A percentile compares a stretch with the other conserved stretches of the same genome.
Conservation (phyloP, 139 green algal genomes). For the Ulvella scutata region DNA sequence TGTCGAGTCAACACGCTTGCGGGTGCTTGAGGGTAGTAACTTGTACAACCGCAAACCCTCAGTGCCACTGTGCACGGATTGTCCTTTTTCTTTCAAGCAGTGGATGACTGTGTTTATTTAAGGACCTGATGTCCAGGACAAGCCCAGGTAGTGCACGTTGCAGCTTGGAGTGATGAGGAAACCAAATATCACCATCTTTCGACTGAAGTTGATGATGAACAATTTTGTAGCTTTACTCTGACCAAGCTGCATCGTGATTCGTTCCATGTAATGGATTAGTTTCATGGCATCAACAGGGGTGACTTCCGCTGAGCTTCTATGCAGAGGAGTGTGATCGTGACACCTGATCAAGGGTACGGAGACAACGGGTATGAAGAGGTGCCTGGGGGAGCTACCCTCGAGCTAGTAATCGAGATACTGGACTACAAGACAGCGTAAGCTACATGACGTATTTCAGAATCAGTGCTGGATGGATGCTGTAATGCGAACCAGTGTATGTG, state of each 20-base stretch:
- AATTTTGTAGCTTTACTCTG: neutral
- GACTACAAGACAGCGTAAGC: constrained; percentile 5
- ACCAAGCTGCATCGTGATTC: constrained; percentile 4
- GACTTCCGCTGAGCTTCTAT: neutral
- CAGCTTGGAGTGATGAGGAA: constrained; percentile 12
- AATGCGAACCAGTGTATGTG: too few species aligned
- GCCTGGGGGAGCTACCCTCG: constrained; percentile 26
- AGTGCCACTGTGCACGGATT: too few species aligned
- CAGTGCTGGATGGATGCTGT: too few species aligned
- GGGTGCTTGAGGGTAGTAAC: too few species aligned
- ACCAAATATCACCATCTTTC: constrained; percentile 6
- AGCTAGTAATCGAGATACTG: constrained; percentile 43
- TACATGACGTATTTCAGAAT: too few species aligned
- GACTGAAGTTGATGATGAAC: neutral
- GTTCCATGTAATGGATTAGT: constrained; percentile 5
- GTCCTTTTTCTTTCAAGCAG: too few species aligned
- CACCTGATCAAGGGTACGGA: constrained; percentile 40
- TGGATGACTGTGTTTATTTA: too few species aligned
- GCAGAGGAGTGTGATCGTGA: constrained; percentile 39
- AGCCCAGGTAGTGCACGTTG: too few species aligned
- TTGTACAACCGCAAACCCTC: too few species aligned
- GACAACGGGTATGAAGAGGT: constrained; percentile 48
- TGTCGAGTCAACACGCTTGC: too few species aligned
- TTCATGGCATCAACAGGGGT: constrained; percentile 5
- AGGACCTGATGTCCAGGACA: too few species aligned